Evolutionary conservation across 768 basidiomycete species (phyloP), one percentile per base, ranked within the genome.

Genomic region (Pisolithus orientalis): DNA sequence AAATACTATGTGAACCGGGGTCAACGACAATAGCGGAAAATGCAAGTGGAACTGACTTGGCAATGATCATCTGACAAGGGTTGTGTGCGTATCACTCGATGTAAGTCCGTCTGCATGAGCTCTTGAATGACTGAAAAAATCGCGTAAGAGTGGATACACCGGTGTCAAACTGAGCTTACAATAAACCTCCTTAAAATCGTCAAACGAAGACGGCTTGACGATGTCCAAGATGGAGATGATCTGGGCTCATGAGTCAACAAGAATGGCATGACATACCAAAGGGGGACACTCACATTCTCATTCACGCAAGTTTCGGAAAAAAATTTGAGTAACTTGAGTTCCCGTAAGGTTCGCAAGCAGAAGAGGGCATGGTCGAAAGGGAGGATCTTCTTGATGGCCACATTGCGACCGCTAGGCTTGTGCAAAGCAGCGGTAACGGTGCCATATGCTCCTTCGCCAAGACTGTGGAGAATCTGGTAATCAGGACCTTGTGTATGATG

Each of bases 341-440:
- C 94, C 54, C 94, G 80, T 49, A 96, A 74, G 2, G 94, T 97
- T 53, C 87, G 79, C 64, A 95, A 72, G 61, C 88, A 91, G 73
- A 94, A 95, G 68, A 95, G 77, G 31, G 90, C 86, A 65, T 95
- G 94, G 62, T 95, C 94, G 68, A 96, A 95, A 8, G 93, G 94
- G 39, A 89, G 82, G 62, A 96, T 87, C 72, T 91, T 93, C 80
- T 95, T 97, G 73, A 95, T 94, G 40, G 94, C 94, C 14, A 97
- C 92, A 66, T 90, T 82, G 54, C 83, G 82, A 31, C 85, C 82
- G 7, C 84, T 82, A 5, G 89, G 87, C 59, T 82, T 80, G 71
- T 96, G 93, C 37, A 87, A 72, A 32, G 94, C 94, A 51, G 93
- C 89, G 51, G 81, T 89, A 47, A 96, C 93, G 21, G 87, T 90